Percentiles rank a stretch among this genome's conserved stretches.
These are phyloP conservation scores for Cyberlindnera bimundalis DNA, from an alignment of 805 yeast genomes.

Conservation along the genomic window DNA sequence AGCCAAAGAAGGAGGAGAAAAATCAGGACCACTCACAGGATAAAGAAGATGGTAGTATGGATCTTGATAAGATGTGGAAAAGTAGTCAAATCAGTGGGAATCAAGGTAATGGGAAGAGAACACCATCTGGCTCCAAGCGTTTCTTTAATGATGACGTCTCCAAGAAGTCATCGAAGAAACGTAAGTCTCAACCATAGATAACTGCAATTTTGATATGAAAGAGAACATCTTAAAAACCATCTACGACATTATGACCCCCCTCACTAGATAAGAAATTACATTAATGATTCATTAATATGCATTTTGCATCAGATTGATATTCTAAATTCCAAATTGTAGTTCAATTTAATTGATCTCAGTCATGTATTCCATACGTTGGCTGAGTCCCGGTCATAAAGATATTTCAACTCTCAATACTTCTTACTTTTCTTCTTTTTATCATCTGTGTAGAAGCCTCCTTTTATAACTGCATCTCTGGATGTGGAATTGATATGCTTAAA, in stretches of 20 bases:
- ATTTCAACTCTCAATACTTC: constrained; percentile 24
- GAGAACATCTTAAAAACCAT: neutral
- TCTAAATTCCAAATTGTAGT: too few species aligned
- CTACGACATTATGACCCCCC: neutral
- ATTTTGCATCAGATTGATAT: too few species aligned
- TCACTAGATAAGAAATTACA: too few species aligned
- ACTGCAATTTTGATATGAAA: neutral
- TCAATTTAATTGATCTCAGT: too few species aligned
- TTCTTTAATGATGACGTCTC: constrained; percentile 12
- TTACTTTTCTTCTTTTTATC: constrained; percentile 22
- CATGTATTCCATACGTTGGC: too few species aligned
- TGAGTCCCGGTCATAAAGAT: too few species aligned
- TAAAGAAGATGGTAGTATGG: constrained; percentile 4
- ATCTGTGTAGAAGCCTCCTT: constrained; percentile 47
- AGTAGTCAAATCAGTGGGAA: constrained; percentile 20
- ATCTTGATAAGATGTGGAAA: constrained; percentile 26
- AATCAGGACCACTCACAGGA: constrained; percentile 2
- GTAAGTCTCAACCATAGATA: constrained; percentile 16
- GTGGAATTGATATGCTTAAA: constrained; percentile 90
- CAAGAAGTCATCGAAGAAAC: constrained; percentile 20
- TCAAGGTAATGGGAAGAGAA: constrained; percentile 8
- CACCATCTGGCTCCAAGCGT: constrained; percentile 12
- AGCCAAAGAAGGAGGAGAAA: constrained; percentile 13
- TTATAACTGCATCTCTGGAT: constrained; percentile 78
- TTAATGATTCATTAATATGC: too few species aligned